Base-by-base conservation (phyloP, 1,284 basidiomycete species). In the Trichosporon ovoides region DNA sequence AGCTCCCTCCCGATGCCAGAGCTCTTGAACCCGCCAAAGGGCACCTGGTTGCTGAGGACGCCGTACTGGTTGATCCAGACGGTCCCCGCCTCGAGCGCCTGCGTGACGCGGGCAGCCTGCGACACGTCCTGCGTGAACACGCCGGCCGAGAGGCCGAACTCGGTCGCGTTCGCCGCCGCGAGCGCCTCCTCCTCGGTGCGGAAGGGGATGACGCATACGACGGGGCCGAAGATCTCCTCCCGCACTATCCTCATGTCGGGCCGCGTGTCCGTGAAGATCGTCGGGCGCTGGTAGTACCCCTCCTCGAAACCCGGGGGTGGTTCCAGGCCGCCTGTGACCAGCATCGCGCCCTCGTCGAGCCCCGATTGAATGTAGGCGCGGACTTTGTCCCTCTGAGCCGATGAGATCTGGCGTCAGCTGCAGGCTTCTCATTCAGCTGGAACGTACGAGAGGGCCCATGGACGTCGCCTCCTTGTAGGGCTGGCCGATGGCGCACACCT, bases 11-110 rank as follows among this genome's bases (percentile, higher is more conserved):
- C 87, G 58, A 86, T 83, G n/a, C 87, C 87, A 58, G 83, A 84
- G 69, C 85, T 85, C 78, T 93, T 94, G 81, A 91, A 93, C 16
- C 94, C 93, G 20, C 93, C 94, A 67, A 96, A 96, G 0, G 94
- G 93, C 38, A 90, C 88, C 58, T 89, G 89, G 74, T 88, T 88
- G 71, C 83, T 83, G 52, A 92, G 73, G 6, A 88, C 58, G 66
- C 87, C 88, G 77, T 94, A 95, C 73, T 90, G 86, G 76, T 94
- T 95, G 59, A 91, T 81, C 91, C 90, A 93, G 34, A 92, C 76
- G 0, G 77, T 78, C 7, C 92, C 91, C n/a, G 91, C 91, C 68
- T 92, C 87, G 37, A 96, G 79, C 28, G 84, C 85, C 31, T 83
- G 83, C 2, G 89, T 85, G 37, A 95, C 87, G 37, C 92, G 83